Evolutionary conservation across 208 protist genomes (phyloP).

Genomic region (Trypanosomatidae sp.): DNA sequence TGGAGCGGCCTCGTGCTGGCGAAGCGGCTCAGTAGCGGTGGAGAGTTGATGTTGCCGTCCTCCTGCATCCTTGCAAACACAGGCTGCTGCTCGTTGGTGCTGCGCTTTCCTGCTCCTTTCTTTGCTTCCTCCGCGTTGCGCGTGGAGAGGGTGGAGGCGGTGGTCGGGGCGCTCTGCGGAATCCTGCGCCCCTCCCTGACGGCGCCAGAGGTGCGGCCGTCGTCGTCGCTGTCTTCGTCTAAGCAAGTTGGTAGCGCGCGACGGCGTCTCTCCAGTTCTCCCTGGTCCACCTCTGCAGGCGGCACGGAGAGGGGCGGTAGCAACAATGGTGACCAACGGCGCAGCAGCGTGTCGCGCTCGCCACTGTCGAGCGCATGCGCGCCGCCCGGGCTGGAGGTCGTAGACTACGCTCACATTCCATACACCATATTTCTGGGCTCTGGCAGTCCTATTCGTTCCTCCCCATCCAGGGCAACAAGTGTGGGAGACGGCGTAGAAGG

Average conservation of each 20-base stretch:
- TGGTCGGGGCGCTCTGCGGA: slow-evolving; percentile 71
- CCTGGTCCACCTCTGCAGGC: slow-evolving; percentile 2
- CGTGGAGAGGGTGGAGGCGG: slow-evolving; percentile 62
- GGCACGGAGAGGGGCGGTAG: slow-evolving; percentile 4
- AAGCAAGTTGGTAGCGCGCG: slow-evolving; percentile 1
- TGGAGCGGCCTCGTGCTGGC: slow-evolving; percentile 43
- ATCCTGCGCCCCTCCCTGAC: slow-evolving; percentile 44
- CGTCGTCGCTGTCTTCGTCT: slow-evolving; percentile 9
- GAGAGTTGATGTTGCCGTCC: slow-evolving; percentile 74
- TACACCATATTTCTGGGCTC: slow-evolving; percentile 37
- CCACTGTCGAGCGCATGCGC: neutral
- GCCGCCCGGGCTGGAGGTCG: slow-evolving; percentile 26
- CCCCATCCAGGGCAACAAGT: neutral
- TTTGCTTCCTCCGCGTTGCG: slow-evolving; percentile 37
- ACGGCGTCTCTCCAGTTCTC: slow-evolving; percentile 16
- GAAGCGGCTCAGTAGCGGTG: slow-evolving; percentile 54
- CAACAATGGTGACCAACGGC: neutral
- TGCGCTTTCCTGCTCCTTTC: slow-evolving; percentile 60
- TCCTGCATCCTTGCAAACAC: slow-evolving; percentile 46
- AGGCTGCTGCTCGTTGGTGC: slow-evolving; percentile 60
- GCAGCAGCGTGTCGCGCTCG: slow-evolving; percentile 15
- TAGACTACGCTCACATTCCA: slow-evolving; percentile 51
- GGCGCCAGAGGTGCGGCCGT: slow-evolving; percentile 21
- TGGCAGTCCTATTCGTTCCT: neutral
- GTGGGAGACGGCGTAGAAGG: neutral